These are phyloP conservation scores for Cystobasidiaceae sp. DNA, from an alignment of 1,284 basidiomycete species.

Conservation along the genomic window DNA sequence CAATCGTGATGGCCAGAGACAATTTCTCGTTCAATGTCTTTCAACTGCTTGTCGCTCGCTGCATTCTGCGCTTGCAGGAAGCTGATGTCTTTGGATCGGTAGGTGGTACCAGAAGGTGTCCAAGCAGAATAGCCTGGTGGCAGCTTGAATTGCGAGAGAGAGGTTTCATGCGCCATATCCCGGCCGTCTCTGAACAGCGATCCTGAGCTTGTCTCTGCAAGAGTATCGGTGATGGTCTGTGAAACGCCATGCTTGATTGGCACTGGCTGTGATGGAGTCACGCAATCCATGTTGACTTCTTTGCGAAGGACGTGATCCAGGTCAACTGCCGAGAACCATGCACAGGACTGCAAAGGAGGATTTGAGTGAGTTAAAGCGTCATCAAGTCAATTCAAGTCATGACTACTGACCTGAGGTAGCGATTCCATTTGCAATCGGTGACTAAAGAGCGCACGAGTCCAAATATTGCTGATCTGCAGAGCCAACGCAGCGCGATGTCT, in stretches of 20 bases:
- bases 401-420: slow-evolving; percentile 63
- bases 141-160: neutral
- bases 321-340: slow-evolving; percentile 96
- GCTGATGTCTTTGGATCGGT: slow-evolving; percentile 11
- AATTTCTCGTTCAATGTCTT: slow-evolving; percentile 3
- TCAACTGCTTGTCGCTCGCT: neutral
- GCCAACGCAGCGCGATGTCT: slow-evolving; percentile 84
- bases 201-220: slow-evolving; percentile 59
- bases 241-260: slow-evolving; percentile 81
- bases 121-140: neutral
- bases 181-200: slow-evolving; percentile 22
- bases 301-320: slow-evolving; percentile 87
- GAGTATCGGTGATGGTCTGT: slow-evolving; percentile 64
- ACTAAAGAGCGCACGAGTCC: slow-evolving; percentile 89
- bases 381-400: slow-evolving; percentile 47
- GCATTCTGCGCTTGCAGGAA: slow-evolving; percentile 25
- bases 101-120: neutral
- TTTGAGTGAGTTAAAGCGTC: neutral
- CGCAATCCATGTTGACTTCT: slow-evolving; percentile 91
- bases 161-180: neutral
- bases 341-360: slow-evolving; percentile 47
- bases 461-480: slow-evolving; percentile 89
- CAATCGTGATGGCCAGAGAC: neutral
- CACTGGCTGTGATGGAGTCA: slow-evolving; percentile 83
- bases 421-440: slow-evolving; percentile 92